Evolutionary conservation across 192 early-diverging fungal genomes (phyloP).

Genomic region (Umbelopsis ramanniana): DNA sequence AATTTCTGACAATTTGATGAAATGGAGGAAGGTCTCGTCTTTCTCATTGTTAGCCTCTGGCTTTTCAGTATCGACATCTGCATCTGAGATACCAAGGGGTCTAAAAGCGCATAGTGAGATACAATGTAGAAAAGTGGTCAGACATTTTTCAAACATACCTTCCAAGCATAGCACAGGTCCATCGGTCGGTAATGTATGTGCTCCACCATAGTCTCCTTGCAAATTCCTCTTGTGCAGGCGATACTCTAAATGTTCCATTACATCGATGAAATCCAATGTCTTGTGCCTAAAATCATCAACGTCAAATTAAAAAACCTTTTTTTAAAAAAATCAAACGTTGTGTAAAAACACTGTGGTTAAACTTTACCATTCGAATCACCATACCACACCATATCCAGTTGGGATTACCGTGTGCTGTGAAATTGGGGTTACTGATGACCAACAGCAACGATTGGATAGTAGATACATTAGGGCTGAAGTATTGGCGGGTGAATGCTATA

Average conservation of each 20-base stretch:
- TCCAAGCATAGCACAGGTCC: constrained; percentile 35
- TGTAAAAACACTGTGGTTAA: no score
- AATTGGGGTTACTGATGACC: constrained; percentile 7
- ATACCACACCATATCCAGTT: constrained; percentile 38
- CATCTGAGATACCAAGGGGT: constrained; percentile 38
- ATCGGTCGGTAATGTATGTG: constrained; percentile 34
- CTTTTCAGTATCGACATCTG: constrained; percentile 40
- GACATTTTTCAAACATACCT: constrained; percentile 18
- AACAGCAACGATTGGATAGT: constrained; percentile 37
- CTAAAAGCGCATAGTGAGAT: background rate
- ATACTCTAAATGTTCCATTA: constrained; percentile 17
- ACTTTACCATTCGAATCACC: constrained; percentile 36
- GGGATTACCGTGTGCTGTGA: constrained; percentile 27
- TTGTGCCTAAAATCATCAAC: constrained; percentile 29
- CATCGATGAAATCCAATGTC: constrained; percentile 42
- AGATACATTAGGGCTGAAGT: constrained; percentile 26
- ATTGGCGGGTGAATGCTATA: constrained; percentile 24
- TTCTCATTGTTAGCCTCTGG: constrained; percentile 13
- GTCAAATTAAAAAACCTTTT: no score
- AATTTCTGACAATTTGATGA: constrained; percentile 35
- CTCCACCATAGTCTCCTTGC: constrained; percentile 40
- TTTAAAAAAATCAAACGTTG: no score
- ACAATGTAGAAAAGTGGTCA: background rate
- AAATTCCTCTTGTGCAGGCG: constrained; percentile 16
- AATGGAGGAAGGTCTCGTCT: constrained; percentile 25